These are phyloP conservation scores for Novymonas esmeraldas DNA, from an alignment of 208 protist genomes.

Conservation along the genomic window DNA sequence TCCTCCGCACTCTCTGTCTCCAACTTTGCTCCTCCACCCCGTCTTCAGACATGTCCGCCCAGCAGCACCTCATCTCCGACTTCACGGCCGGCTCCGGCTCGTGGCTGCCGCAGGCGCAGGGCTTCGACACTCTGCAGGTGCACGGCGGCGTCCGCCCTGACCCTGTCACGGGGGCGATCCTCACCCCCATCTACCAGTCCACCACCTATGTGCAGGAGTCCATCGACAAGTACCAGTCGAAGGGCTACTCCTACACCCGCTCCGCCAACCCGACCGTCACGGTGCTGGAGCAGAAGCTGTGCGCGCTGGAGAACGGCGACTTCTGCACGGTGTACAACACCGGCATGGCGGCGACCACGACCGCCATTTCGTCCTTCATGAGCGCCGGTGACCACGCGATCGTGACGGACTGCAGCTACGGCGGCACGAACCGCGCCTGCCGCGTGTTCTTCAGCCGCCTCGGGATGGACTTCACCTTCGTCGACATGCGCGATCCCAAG, in stretches of 20 bases:
- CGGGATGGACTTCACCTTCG: slow-evolving; percentile 94
- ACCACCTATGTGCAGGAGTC: slow-evolving; percentile 93
- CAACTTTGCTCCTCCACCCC: neutral
- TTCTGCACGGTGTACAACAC: slow-evolving; percentile 86
- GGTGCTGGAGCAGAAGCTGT: slow-evolving; percentile 91
- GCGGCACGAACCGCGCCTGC: slow-evolving; percentile 93
- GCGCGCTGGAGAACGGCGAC: slow-evolving; percentile 90
- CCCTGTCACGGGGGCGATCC: slow-evolving; percentile 85
- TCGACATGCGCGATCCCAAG: slow-evolving; percentile 92
- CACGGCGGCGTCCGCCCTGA: slow-evolving; percentile 85
- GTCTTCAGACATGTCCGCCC: slow-evolving; percentile 45
- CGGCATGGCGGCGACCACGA: slow-evolving; percentile 91
- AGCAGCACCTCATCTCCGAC: slow-evolving; percentile 84
- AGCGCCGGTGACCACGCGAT: slow-evolving; percentile 91
- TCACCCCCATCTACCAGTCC: slow-evolving; percentile 88
- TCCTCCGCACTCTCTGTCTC: slow-evolving; percentile 5
- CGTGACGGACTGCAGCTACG: slow-evolving; percentile 95
- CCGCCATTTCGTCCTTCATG: slow-evolving; percentile 92
- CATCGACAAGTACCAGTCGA: slow-evolving; percentile 77
- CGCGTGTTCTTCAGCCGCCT: slow-evolving; percentile 87
- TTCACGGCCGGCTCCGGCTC: slow-evolving; percentile 63
- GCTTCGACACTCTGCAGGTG: slow-evolving; percentile 84
- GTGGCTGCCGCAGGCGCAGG: slow-evolving; percentile 68
- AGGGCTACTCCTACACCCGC: slow-evolving; percentile 94
- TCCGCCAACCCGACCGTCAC: slow-evolving; percentile 94